Evolutionary conservation across 2,329 filamentous ascomycete species (phyloP).

Genomic region (Aspergillus sp.): DNA sequence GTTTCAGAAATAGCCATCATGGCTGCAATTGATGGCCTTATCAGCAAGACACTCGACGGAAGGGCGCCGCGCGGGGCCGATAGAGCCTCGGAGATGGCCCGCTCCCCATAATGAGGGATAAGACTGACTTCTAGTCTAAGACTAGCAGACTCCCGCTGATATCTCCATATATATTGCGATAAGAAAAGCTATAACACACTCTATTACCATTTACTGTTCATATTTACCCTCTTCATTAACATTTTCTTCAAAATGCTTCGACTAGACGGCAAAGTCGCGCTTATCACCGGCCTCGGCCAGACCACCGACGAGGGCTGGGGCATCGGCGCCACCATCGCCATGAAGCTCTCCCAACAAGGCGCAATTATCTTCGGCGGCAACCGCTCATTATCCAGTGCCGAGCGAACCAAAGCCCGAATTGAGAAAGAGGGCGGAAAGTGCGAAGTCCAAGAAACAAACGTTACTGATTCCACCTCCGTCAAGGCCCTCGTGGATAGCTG

Average conservation of each 20-base stretch:
- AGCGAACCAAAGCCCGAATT: conserved; percentile 45
- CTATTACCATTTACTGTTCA: too few relatives aligned
- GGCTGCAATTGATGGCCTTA: too few relatives aligned
- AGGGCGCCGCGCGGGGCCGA: too few relatives aligned
- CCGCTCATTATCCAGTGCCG: conserved; percentile 44
- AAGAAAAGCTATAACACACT: too few relatives aligned
- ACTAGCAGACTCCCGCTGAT: too few relatives aligned
- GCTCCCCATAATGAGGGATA: too few relatives aligned
- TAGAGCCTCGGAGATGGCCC: too few relatives aligned
- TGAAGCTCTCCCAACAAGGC: conserved; percentile 51
- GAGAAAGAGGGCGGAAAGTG: conserved; percentile 35
- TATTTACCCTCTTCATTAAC: too few relatives aligned
- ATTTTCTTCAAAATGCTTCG: conserved; percentile 25
- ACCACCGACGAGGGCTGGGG: conserved; percentile 49
- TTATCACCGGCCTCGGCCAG: conserved; percentile 36
- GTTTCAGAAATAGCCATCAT: too few relatives aligned
- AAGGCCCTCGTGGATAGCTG: conserved; percentile 55
- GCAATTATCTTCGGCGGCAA: conserved; percentile 56
- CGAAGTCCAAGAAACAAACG: conserved; percentile 51
- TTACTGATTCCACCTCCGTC: conserved; percentile 56
- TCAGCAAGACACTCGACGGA: too few relatives aligned
- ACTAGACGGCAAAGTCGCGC: conserved; percentile 26
- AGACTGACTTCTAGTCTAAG: too few relatives aligned
- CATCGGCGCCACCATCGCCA: conserved; percentile 54
- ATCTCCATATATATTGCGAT: too few relatives aligned